phyloP scores from a whole-genome alignment of 805 yeast genomes.

The Yarrowia sp. region DNA sequence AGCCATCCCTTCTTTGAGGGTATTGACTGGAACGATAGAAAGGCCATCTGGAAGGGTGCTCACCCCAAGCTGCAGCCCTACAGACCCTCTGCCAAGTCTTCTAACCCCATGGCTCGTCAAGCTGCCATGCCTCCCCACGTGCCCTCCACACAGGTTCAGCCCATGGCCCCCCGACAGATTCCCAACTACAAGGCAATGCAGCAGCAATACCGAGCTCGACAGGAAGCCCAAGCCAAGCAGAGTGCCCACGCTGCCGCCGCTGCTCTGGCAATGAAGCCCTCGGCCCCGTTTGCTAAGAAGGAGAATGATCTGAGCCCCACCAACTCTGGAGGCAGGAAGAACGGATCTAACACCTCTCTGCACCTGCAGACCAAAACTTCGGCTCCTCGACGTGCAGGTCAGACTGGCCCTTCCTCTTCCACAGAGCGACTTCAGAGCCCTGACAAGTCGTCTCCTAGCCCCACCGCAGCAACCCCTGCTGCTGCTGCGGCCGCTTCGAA shows the following conservation, averaged over 20 bases:
- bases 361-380: slow-evolving; percentile 24
- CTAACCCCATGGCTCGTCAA: slow-evolving; percentile 38
- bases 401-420: slow-evolving; percentile 21
- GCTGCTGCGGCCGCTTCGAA: slow-evolving; percentile 13
- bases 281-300: slow-evolving; percentile 33
- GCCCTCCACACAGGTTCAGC: slow-evolving; percentile 21
- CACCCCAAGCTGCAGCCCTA: slow-evolving; percentile 77
- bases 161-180: slow-evolving; percentile 33
- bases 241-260: slow-evolving; percentile 35
- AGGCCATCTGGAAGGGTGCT: slow-evolving; percentile 68
- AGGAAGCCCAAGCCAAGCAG: slow-evolving; percentile 35
- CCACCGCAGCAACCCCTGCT: slow-evolving; percentile 16
- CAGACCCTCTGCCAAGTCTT: slow-evolving; percentile 49
- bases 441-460: slow-evolving; percentile 20
- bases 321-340: slow-evolving; percentile 20
- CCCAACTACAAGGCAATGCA: slow-evolving; percentile 41
- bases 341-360: slow-evolving; percentile 30
- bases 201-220: slow-evolving; percentile 38
- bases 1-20: slow-evolving; percentile 73
- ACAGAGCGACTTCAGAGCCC: slow-evolving; percentile 30
- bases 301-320: slow-evolving; percentile 30
- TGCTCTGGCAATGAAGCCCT: slow-evolving; percentile 39
- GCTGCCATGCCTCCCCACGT: slow-evolving; percentile 35
- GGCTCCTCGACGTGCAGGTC: slow-evolving; percentile 29
- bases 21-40: slow-evolving; percentile 74